These are phyloP conservation scores for Dentipellis fragilis DNA, from an alignment of 768 basidiomycete genomes.

Conservation along the genomic window DNA sequence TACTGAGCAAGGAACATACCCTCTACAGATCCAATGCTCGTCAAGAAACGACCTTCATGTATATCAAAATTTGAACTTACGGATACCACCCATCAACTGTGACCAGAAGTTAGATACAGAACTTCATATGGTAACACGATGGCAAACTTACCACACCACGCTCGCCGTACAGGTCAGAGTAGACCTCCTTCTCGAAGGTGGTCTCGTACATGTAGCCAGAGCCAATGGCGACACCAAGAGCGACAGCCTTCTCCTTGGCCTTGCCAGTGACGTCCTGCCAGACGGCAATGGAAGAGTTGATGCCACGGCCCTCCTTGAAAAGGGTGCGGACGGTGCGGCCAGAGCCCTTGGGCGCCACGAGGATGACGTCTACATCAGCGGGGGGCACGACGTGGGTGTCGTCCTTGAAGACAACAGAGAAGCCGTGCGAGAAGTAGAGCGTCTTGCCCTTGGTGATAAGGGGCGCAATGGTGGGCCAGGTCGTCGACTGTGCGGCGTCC, in stretches of 20 bases:
- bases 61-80: constrained; percentile 32
- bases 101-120: constrained; percentile 1
- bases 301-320: constrained; percentile 99
- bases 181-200: constrained; percentile 99
- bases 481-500: constrained; percentile 97
- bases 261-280: constrained; percentile 98
- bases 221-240: constrained; percentile 88
- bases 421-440: constrained; percentile 99
- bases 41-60: constrained; percentile 1
- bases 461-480: constrained; percentile 83
- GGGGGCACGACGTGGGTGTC: constrained; percentile 93
- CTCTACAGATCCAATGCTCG: constrained; percentile 36
- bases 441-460: constrained; percentile 99
- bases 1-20: constrained; percentile 99
- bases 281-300: constrained; percentile 91
- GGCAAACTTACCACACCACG: constrained; percentile 84
- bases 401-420: constrained; percentile 97
- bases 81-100: constrained; percentile 94
- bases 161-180: constrained; percentile 98
- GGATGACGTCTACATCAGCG: constrained; percentile 92
- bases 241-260: constrained; percentile 94
- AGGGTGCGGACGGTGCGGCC: constrained; percentile 98
- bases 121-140: neutral
- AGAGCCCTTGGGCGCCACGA: constrained; percentile 98
- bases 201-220: constrained; percentile 99